Base-by-base conservation (phyloP, 345 rosid genomes). In the Syzygium aqueum region DNA sequence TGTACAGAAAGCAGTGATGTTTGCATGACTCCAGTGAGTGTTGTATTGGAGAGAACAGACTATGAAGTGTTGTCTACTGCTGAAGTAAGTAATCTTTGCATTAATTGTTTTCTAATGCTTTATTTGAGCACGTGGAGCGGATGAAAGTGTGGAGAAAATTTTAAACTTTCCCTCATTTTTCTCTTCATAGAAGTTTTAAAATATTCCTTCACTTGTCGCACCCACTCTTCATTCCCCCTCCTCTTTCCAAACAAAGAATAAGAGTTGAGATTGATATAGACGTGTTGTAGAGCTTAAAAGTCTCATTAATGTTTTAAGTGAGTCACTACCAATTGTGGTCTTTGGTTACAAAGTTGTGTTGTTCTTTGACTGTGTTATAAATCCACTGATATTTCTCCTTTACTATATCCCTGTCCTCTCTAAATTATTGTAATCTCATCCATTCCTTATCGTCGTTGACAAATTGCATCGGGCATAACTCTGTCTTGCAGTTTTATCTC, bases 1-100 rank as follows among this genome's bases (percentile, higher is more conserved):
- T 56, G 57, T 86, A 53, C 85, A 37, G 87, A 85, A 86, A 87
- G 89, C 87, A 59, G 85, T 82, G 87, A 57, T n/a, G 78, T 28
- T n/a, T 85, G 91, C 88, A 50, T 30, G 59, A 85, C 87, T 61
- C 85, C 85, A 19, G 87, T 89, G 67, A 90, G 52, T 50, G 86
- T 90, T 67, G 84, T 87, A 53, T 84, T 83, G 86, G 85, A 85
- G 67, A 85, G 85, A 82, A 87, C 46, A 10, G 86, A 73, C 52
- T 83, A 80, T 77, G 85, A 54, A 84, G 51, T 87, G 63, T 87
- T 85, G 89, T 59, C 85, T 88, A 86, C 87, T 85, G 89, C 87
- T 82, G 88, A 86, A 85, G 89, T 85, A 88, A 37, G 88, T 88
- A 85, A 22, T 21, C 52, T 11, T 85, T 56, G 51, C 65, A 16